Evolutionary conservation across 2,329 filamentous ascomycete species (phyloP).

Genomic region (Verticillium klebahnii): DNA sequence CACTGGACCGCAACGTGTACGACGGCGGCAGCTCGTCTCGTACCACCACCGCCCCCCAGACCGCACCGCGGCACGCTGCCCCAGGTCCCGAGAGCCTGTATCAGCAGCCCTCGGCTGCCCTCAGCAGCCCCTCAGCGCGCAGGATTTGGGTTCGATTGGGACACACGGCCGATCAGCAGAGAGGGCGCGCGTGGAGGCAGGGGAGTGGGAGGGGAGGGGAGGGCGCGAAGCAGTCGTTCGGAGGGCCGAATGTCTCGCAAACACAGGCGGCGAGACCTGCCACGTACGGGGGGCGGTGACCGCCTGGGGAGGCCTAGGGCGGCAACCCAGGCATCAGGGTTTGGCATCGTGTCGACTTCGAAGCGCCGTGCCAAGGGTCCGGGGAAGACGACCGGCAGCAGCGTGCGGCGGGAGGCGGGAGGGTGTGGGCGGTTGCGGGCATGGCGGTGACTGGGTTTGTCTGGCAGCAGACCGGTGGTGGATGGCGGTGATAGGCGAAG

Average conservation of each 20-base stretch:
- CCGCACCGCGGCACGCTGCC: neutral
- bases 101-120: neutral
- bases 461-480: neutral
- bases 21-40: neutral
- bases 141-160: neutral
- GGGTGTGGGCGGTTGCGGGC: neutral
- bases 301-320: neutral
- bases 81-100: neutral
- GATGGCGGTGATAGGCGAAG: neutral
- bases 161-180: neutral
- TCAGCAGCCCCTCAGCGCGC: neutral
- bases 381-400: neutral
- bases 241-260: neutral
- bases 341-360: neutral
- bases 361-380: neutral
- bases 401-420: neutral
- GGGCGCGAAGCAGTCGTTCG: neutral
- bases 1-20: neutral
- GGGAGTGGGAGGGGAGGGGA: neutral
- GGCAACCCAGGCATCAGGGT: neutral
- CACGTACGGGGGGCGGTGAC: neutral
- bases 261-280: neutral
- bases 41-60: too few species aligned
- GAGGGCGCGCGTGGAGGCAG: neutral
- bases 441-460: neutral